Evolutionary conservation across 208 protist species (phyloP), one percentile per base, ranked within the genome.

Genomic region (Phytomonas sp.): DNA sequence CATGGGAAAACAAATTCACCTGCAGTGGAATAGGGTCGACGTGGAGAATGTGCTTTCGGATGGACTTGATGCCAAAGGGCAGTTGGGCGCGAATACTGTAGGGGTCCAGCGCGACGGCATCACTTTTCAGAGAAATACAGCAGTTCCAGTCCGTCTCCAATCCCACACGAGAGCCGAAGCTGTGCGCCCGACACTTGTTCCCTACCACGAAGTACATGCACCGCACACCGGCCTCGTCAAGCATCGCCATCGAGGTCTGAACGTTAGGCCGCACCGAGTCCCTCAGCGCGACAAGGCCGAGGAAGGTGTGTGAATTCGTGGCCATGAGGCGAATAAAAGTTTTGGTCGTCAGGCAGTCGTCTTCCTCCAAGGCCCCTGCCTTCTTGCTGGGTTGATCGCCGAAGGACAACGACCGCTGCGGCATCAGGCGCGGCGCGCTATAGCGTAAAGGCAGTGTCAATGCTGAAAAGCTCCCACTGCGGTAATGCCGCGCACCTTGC

Each of bases 141-240:
- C 92, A 97, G 81, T 98, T 98, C 94, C 94, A 98, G 72, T 98
- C 96, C 34, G 92, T 97, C 69, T 97, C 89, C 10, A 98, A 76
- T 10, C 96, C 96, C 0, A 98, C 70, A 26, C 93, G 88, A 37
- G 82, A 82, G 26, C 93, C 94, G 68, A 98, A 97, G 49, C 91
- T 91, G 69, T 95, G 96, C 4, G 93, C 97, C 45, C 86, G 86
- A 42, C 88, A 79, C 67, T 94, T 82, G 63, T 88, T 96, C n/a
- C 85, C 82, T 8, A 75, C 61, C 37, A 79, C 93, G 65, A 98
- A 98, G 70, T 89, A 94, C 78, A 98, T 97, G 78, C 97, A 98
- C 12, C 96, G 87, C 71, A 98, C 92, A 29, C 96, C 96, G 0
- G 94, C 92, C 33, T 89, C 84, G 63, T 97, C 81, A 30, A 98